A percentile compares a stretch with the other conserved stretches of the same genome.
phyloP scores from a whole-genome alignment of 495 filamentous ascomycete genomes.

The Trichoderma reesei region DNA sequence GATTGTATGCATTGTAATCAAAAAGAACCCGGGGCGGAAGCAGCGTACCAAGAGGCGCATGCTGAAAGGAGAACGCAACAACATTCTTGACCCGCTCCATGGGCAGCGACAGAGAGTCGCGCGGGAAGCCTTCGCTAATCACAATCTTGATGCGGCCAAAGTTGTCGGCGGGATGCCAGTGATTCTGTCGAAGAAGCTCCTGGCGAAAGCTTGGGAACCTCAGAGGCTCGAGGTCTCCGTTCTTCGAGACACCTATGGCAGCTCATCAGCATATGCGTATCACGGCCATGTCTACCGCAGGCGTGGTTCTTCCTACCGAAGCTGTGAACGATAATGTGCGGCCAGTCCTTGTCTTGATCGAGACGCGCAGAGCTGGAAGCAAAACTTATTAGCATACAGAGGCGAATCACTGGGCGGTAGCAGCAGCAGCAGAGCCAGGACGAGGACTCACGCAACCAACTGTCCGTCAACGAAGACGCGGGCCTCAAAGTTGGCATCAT shows the following conservation, averaged over 20 bases:
- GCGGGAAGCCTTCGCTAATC: slow-evolving; percentile 61
- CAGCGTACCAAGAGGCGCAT: slow-evolving; percentile 64
- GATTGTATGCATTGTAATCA: neutral
- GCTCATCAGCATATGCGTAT: neutral
- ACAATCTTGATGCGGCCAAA: slow-evolving; percentile 68
- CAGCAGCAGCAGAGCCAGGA: neutral
- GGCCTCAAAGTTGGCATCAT: slow-evolving; percentile 55
- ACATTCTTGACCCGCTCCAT: slow-evolving; percentile 67
- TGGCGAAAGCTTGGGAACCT: slow-evolving; percentile 66
- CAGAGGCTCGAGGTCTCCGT: slow-evolving; percentile 52
- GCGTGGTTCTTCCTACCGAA: slow-evolving; percentile 29
- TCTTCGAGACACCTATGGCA: slow-evolving; percentile 48
- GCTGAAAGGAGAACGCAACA: slow-evolving; percentile 75
- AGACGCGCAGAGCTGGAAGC: slow-evolving; percentile 43
- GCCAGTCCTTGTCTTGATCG: slow-evolving; percentile 48
- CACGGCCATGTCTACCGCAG: neutral
- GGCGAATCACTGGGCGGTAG: neutral
- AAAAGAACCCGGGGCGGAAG: neutral
- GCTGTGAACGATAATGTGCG: slow-evolving; percentile 41
- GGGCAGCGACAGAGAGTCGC: slow-evolving; percentile 38
- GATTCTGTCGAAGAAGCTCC: slow-evolving; percentile 58
- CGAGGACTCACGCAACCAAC: slow-evolving; percentile 47
- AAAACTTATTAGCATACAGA: neutral
- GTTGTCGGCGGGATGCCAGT: slow-evolving; percentile 64
- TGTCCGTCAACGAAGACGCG: slow-evolving; percentile 63